Base-by-base conservation (phyloP, 2,329 filamentous ascomycete species). In the Paraphoma sp. region DNA sequence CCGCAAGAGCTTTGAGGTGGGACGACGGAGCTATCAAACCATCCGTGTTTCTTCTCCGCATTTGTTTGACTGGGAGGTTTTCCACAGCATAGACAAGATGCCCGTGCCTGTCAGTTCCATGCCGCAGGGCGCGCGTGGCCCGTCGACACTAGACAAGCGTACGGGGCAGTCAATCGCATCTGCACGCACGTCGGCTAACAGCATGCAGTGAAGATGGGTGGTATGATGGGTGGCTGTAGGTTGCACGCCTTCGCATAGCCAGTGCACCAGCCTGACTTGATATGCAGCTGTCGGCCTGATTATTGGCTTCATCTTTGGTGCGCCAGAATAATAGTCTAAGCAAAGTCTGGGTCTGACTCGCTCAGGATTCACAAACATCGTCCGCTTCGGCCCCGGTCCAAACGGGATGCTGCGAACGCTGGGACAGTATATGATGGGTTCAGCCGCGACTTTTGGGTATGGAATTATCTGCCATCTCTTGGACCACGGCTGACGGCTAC, bases 241-340 rank as follows among this genome's bases (percentile, higher is more conserved):
- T 86, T 50, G 55, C 45, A 45, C 44, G 29, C 28, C 6, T 11
- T 41, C 48, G 23, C 18, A 36, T 18, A 42, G 60, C 53, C 30
- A 46, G 43, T 11, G 18, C 28, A n/a, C 16, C 30, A 50, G 14
- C 47, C 67, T 71, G 57, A 71, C 65, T 16, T n/a, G 36, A 3
- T 48, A 18, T n/a, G 47, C 50, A 98, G 95, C 93, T 79, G 95
- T 99, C 60, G 95, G 95, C 60, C 84, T 91, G 50, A 97, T 97
- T 76, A 97, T 99, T 80, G 95, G 95, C 63, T 98, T 99, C 82
- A 96, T 99, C 71, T 97, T 95, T 70, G 95, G 94, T 96, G 83
- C 48, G 83, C 70, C 53, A 47, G 7, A 31, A 18, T 40, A 47
- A 30, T 18, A 43, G 9, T 45, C 36, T 12, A 36, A 45, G 42